Percentiles rank a stretch among this genome's conserved stretches.
phyloP scores from a whole-genome alignment of 2,329 filamentous ascomycete genomes.

The Didymellaceae sp. region DNA sequence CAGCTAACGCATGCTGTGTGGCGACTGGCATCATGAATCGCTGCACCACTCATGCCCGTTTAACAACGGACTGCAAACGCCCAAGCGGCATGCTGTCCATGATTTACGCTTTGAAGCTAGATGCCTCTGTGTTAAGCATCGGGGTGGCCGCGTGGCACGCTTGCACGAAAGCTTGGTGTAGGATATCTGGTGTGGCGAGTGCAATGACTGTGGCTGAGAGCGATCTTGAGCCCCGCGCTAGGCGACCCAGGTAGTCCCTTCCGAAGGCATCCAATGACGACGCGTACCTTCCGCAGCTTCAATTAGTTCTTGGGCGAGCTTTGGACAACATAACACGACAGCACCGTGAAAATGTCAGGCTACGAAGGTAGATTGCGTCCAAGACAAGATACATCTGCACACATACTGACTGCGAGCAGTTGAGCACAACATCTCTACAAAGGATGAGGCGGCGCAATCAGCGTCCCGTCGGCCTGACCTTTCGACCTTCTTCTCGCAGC shows the following conservation, averaged over 20 bases:
- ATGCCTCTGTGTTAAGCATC: no score
- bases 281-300: conserved; percentile 12
- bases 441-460: conserved; percentile 45
- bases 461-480: conserved; percentile 66
- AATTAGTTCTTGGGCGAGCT: background rate
- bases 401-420: conserved; percentile 44
- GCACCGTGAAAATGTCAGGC: conserved; percentile 50
- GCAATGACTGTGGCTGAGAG: conserved; percentile 6
- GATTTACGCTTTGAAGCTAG: no score
- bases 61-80: no score
- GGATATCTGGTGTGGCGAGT: conserved; percentile 4
- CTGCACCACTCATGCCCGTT: no score
- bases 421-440: conserved; percentile 56
- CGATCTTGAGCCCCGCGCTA: conserved; percentile 3
- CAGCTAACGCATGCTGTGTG: no score
- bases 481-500: conserved; percentile 68
- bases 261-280: conserved; percentile 19
- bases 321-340: conserved; percentile 1
- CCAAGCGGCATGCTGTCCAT: no score
- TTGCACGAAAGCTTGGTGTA: background rate
- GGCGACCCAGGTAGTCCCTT: conserved; percentile 1
- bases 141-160: background rate
- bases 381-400: conserved; percentile 17
- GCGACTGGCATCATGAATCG: no score
- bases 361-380: conserved; percentile 51